Percentiles rank a stretch among this genome's conserved stretches.
Conservation (phyloP, 768 basidiomycete genomes). For the Lentinula edodes region DNA sequence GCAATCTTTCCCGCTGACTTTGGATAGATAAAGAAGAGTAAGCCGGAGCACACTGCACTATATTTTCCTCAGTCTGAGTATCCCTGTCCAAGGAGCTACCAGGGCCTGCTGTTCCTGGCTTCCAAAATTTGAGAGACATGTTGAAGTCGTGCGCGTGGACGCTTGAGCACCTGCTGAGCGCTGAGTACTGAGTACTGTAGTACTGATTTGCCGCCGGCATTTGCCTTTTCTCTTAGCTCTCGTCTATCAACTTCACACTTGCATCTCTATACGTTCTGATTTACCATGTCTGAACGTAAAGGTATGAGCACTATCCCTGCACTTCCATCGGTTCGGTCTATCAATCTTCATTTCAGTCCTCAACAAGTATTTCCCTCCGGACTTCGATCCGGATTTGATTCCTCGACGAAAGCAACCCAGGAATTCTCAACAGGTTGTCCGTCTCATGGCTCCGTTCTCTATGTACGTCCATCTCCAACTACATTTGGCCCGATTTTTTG, state of each 20-base stretch:
- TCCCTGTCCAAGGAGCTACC: constrained; percentile 86
- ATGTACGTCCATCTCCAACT: constrained; percentile 52
- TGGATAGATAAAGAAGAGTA: constrained; percentile 57
- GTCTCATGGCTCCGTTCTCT: constrained; percentile 98
- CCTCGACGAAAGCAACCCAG: constrained; percentile 84
- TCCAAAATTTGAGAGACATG: constrained; percentile 79
- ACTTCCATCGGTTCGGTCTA: too few species aligned
- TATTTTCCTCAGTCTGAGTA: constrained; percentile 66
- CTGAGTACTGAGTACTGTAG: too few species aligned
- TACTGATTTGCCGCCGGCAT: not conserved
- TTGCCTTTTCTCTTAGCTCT: not conserved
- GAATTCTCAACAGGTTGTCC: constrained; percentile 95
- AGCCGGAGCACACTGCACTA: constrained; percentile 61
- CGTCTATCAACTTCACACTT: not conserved
- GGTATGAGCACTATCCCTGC: not conserved
- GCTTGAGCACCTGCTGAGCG: too few species aligned
- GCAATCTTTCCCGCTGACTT: constrained; percentile 74
- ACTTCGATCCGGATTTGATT: constrained; percentile 97
- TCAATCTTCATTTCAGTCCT: constrained; percentile 45
- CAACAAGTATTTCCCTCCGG: constrained; percentile 96
- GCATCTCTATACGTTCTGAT: not conserved
- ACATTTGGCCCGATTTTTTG: not conserved
- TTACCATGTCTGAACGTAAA: constrained; percentile 13
- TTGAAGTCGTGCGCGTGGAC: too few species aligned
- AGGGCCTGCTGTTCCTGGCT: constrained; percentile 79